Base-by-base conservation (phyloP, 345 rosid genomes). In the Isatis tinctoria region DNA sequence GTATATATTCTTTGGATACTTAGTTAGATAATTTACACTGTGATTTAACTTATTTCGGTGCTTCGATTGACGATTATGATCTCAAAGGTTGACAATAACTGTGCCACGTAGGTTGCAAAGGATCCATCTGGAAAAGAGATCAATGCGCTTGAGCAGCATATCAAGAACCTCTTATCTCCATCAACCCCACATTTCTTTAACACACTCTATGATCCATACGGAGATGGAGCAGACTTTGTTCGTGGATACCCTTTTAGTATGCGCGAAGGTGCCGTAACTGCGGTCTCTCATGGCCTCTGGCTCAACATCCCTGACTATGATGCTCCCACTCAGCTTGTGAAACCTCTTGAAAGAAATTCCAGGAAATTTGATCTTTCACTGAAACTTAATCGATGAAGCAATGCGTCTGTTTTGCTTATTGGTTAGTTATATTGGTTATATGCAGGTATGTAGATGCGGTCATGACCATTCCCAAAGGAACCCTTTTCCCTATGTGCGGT, bases 221-320 rank as follows among this genome's bases (percentile, higher is more conserved):
- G 88, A 26, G 82, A 82, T 10, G 95, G 95, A 8, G 81, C 97
- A 9, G 97, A 91, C 80, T 91, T 88, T 71, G 97, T 91, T 62
- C 92, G 97, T 60, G 97, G 97, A 6, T 91, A 88, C 77, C 95
- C 97, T 4, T 91, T 91, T 74, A 91, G 97, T 66, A 90, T 91
- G 58, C 89, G 92, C 0, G 92, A 89, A 79, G 95, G 97, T 74
- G 90, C 79, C 48, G 80, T 85, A 8, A 91, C 97, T 4, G 95
- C 90, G 16, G 86, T 86, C 18, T 91, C 97, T 16, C 97, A 91
- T 76, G 97, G 97, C 14, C 91, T 91, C 49, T 91, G 97, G 95
- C 97, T 91, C 73, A 88, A 91, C 87, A 89, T 91, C 63, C 97
- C 97, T 17, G 95, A 91, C 74, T 91, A 91, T 80, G 97, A 88